phyloP scores from a whole-genome alignment of 306 rosid genomes.

The Trichosanthes cucumerina region DNA sequence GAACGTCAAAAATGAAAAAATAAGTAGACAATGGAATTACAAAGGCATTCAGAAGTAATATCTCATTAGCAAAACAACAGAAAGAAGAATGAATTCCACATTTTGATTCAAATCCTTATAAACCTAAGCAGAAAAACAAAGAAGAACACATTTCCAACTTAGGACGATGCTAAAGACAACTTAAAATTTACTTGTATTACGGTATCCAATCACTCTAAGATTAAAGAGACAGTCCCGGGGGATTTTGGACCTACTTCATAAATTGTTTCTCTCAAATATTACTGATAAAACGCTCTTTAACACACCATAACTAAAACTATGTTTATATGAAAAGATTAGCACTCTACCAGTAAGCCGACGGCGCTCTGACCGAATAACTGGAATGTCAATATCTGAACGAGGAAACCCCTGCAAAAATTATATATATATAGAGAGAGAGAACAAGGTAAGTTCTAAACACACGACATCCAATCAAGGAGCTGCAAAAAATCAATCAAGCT shows the following conservation, averaged over 20 bases:
- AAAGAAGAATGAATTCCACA: background rate
- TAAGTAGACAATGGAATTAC: background rate
- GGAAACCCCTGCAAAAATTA: conserved; percentile 60
- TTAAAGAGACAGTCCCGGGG: background rate
- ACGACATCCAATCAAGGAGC: background rate
- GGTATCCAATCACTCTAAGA: background rate
- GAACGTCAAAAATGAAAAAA: background rate
- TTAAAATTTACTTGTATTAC: background rate
- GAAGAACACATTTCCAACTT: background rate
- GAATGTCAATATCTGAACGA: conserved; percentile 73
- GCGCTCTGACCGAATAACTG: conserved; percentile 56
- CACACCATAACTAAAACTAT: background rate
- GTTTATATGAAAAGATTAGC: background rate
- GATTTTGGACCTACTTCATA: background rate
- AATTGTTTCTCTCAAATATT: background rate
- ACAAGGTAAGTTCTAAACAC: background rate
- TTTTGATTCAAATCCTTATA: background rate
- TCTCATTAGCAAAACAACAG: background rate
- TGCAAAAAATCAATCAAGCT: background rate
- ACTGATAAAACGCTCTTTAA: background rate
- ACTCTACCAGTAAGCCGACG: conserved; percentile 59
- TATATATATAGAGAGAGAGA: background rate
- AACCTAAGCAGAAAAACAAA: background rate
- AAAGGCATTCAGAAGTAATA: background rate
- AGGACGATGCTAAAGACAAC: background rate